phyloP scores from a whole-genome alignment of 495 filamentous ascomycete genomes.

The Trichoderma gamsii region DNA sequence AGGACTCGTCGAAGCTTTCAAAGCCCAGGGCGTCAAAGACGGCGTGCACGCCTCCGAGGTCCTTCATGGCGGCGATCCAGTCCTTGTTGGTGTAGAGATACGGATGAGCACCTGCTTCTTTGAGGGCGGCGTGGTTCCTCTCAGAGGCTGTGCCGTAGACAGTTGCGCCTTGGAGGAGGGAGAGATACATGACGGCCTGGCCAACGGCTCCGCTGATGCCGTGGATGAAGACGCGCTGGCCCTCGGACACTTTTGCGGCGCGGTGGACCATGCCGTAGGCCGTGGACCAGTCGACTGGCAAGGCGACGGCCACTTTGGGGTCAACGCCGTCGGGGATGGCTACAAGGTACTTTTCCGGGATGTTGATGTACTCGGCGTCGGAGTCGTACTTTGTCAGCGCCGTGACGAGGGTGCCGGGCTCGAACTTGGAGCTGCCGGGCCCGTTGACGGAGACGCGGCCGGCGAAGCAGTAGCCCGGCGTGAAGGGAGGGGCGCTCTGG shows the following conservation, averaged over 20 bases:
- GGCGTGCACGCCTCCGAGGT: slow-evolving; percentile 33
- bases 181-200: slow-evolving; percentile 29
- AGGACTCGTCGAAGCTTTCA: slow-evolving; percentile 42
- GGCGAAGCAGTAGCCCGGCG: slow-evolving; percentile 37
- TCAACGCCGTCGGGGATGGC: slow-evolving; percentile 32
- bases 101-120: slow-evolving; percentile 25
- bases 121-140: slow-evolving; percentile 34
- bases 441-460: slow-evolving; percentile 31
- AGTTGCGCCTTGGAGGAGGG: slow-evolving; percentile 31
- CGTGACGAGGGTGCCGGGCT: slow-evolving; percentile 31
- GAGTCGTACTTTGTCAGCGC: slow-evolving; percentile 37
- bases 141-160: slow-evolving; percentile 39
- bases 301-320: slow-evolving; percentile 27
- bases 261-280: slow-evolving; percentile 38
- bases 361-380: slow-evolving; percentile 34
- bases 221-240: slow-evolving; percentile 41
- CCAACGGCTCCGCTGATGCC: slow-evolving; percentile 41
- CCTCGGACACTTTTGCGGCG: slow-evolving; percentile 28
- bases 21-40: slow-evolving; percentile 42
- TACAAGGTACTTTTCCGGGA: slow-evolving; percentile 35
- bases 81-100: slow-evolving; percentile 40
- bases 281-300: slow-evolving; percentile 37
- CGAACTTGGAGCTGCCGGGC: slow-evolving; percentile 23
- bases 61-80: slow-evolving; percentile 38
- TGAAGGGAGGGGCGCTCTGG: slow-evolving; percentile 35